Evolutionary conservation across 768 basidiomycete genomes (phyloP).

Genomic region (Serendipita indica): DNA sequence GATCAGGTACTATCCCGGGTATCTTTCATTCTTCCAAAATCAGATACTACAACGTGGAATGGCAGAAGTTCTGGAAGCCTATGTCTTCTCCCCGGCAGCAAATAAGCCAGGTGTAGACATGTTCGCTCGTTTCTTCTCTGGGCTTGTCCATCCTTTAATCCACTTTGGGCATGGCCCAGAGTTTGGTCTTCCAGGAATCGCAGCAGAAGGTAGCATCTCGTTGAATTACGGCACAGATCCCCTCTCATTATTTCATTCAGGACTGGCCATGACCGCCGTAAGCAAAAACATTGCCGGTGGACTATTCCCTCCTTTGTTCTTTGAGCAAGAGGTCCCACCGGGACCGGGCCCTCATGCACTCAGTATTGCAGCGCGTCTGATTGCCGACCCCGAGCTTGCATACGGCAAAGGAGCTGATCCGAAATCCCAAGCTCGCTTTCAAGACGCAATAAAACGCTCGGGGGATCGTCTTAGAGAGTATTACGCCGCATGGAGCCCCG

Average conservation of each 20-base stretch:
- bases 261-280: constrained; percentile 41
- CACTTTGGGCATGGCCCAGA: constrained; percentile 49
- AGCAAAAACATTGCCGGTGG: not conserved
- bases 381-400: constrained; percentile 28
- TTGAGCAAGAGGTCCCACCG: not conserved
- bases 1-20: constrained; percentile 46
- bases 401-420: constrained; percentile 4
- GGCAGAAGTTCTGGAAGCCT: constrained; percentile 39
- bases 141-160: constrained; percentile 50
- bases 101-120: constrained; percentile 32
- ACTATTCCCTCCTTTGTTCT: not conserved
- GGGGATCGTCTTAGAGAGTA: constrained; percentile 16
- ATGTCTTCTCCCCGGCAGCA: constrained; percentile 38
- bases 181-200: constrained; percentile 42
- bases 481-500: constrained; percentile 15
- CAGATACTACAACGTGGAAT: constrained; percentile 31
- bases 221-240: not conserved
- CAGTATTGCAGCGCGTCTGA: constrained; percentile 39
- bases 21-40: constrained; percentile 39
- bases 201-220: constrained; percentile 39
- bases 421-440: constrained; percentile 9
- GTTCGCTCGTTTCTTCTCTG: constrained; percentile 41
- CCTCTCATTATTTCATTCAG: constrained; percentile 21
- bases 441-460: constrained; percentile 12
- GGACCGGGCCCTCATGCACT: constrained; percentile 29